These are phyloP conservation scores for Taphrina communis DNA, from an alignment of 1,139 yeast species.

Conservation along the genomic window DNA sequence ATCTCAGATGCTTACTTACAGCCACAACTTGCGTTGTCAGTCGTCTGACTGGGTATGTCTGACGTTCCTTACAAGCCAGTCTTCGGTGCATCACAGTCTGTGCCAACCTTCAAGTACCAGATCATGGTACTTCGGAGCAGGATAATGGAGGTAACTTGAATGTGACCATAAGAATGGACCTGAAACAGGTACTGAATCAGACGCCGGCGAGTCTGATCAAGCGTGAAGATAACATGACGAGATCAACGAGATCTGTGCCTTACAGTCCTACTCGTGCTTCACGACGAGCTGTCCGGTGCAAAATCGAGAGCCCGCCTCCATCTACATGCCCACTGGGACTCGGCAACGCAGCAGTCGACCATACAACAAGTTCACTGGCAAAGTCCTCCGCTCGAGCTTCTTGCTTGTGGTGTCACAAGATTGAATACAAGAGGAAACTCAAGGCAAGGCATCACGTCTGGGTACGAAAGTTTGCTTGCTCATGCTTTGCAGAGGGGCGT, in stretches of 20 bases:
- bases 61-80: too few species aligned
- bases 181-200: neutral
- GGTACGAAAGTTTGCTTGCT: neutral
- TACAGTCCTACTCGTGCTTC: neutral
- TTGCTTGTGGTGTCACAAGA: constrained; percentile 21
- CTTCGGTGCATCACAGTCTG: neutral
- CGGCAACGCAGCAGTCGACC: neutral
- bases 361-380: neutral
- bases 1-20: neutral
- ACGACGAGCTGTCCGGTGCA: constrained; percentile 12
- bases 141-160: neutral
- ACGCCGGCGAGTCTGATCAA: neutral
- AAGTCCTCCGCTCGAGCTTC: constrained; percentile 6
- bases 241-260: neutral
- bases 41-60: neutral
- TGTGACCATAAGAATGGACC: neutral
- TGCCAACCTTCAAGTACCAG: neutral
- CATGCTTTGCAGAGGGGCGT: constrained; percentile 28
- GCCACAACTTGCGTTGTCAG: neutral
- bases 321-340: neutral
- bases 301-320: constrained; percentile 4
- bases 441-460: constrained; percentile 3
- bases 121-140: neutral
- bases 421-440: constrained; percentile 16
- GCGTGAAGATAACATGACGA: neutral